Base-by-base conservation (phyloP, 106 monocot genomes). In the Dendrobium huoshanense region DNA sequence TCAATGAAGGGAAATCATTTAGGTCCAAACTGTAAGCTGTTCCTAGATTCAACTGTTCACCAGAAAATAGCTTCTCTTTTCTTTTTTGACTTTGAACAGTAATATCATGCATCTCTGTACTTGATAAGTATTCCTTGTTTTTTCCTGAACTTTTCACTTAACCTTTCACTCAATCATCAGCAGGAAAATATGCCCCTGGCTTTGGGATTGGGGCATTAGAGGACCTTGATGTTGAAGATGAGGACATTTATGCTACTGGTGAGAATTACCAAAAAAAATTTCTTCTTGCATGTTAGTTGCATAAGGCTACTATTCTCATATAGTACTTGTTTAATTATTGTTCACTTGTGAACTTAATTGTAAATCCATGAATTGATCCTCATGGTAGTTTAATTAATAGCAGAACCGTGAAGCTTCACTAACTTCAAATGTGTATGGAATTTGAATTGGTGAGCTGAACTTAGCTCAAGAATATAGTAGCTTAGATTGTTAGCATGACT, bases 121-220 rank as follows among this genome's bases (percentile, higher is more conserved):
- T 72, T 37, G 37, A 9, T 37, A 72, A 72, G 9, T 2, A 15
- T 33, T 72, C 17, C 40, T 87, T 25, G 27, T 37, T 67, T 4
- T 70, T 33, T 70, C 37, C 10, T 65, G 67, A 15, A 73, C 77
- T 79, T 82, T 22, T 20, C 64, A 55, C 51, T 78, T 77, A 83
- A 78, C 80, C 54, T 55, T 82, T 73, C 15, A 25, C 44, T 84
- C 78, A 24, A 83, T 86, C 77, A 84, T 85, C 92, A 98, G 98
- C 92, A 87, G 92, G 92, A 91, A 94, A 90, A 79, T 84, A 91
- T 88, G 98, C 92, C 33, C 92, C 98, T 61, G 98, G 98, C n/a
- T 98, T 98, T 90, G 98, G 98, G 79, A 98, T 98, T 80, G 98
- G 98, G 41, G 98, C 98, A 72, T 89, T 95, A 79, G 98, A 98